Base-by-base conservation (phyloP, 306 rosid genomes). In the Acmispon strigosus region DNA sequence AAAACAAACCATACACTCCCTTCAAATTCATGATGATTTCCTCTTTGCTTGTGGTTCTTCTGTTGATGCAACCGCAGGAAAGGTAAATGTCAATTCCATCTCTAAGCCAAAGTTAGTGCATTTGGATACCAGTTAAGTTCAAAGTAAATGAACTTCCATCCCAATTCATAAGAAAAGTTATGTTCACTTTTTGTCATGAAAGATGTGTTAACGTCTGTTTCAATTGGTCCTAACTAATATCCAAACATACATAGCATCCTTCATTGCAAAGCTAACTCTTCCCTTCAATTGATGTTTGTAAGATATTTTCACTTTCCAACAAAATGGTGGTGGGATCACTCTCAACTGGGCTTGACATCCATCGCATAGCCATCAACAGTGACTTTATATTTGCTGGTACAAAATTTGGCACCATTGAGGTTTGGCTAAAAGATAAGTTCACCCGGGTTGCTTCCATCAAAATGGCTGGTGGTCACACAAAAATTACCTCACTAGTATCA, bases 341-440 rank as follows among this genome's bases (percentile, higher is more conserved):
- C 58, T 69, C 92, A 14, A 87, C 86, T 2, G 97, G 90, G 45
- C 68, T 80, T 0, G 98, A 93, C 57, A 84, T 90, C 71, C 90
- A 85, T n/a, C 81, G 82, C 45, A 70, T 89, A 44, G 86, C 92
- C 75, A 62, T 87, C 73, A 89, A 81, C 81, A 87, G 75, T 56
- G 94, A 89, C 82, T 84, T 85, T 50, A 76, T 93, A 74, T 90
- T 88, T 73, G 89, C 96, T 8, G 92, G 94, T 29, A 82, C 85
- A 14, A 93, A 85, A 80, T 81, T 83, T 37, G 98, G 97, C 22
- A 80, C 72, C 52, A 84, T 90, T 76, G 97, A 93, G 70, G 84
- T 93, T 27, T 93, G 96, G 98, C 62, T 84, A 9, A 93, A 71
- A 82, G 86, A 87, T 42, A 81, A 82, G 69, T 51, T 85, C 57